These are phyloP conservation scores for Gossypium schwendimanii DNA, from an alignment of 441 rosid species.

Conservation along the genomic window DNA sequence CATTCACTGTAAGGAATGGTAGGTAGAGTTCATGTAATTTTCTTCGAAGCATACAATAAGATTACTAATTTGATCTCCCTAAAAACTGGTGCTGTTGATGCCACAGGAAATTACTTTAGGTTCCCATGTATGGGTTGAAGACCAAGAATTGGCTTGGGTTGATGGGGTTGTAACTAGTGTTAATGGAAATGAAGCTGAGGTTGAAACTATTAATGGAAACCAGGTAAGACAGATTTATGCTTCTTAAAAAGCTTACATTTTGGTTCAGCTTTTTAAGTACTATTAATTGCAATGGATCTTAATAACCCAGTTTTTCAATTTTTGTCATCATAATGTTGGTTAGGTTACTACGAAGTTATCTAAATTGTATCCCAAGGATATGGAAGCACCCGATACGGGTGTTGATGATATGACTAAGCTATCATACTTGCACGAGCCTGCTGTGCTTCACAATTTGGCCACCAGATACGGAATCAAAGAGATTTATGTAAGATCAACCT, in stretches of 20 bases:
- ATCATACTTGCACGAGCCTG: constrained; percentile 79
- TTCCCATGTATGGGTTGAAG: constrained; percentile 75
- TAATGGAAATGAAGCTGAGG: constrained; percentile 53
- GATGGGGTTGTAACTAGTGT: constrained; percentile 62
- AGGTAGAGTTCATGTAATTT: not conserved
- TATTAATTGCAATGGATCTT: not conserved
- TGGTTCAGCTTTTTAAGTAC: not conserved
- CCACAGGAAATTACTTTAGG: constrained; percentile 42
- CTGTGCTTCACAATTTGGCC: constrained; percentile 64
- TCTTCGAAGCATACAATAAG: not conserved
- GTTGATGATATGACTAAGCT: constrained; percentile 89
- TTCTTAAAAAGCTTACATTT: not conserved
- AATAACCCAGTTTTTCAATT: not conserved
- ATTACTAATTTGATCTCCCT: too few species aligned
- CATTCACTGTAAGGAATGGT: constrained; percentile 6
- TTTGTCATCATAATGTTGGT: constrained; percentile 1
- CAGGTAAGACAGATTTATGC: constrained; percentile 26
- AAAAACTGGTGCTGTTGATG: constrained; percentile 29
- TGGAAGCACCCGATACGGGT: constrained; percentile 62
- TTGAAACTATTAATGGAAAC: constrained; percentile 42
- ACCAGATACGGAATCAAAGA: constrained; percentile 51
- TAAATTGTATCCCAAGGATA: constrained; percentile 52
- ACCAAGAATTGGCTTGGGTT: constrained; percentile 53
- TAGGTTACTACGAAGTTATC: constrained; percentile 56
- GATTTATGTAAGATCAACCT: constrained; percentile 64